Conservation (phyloP, 192 early-diverging fungal species). For the Coemansia sp. region DNA sequence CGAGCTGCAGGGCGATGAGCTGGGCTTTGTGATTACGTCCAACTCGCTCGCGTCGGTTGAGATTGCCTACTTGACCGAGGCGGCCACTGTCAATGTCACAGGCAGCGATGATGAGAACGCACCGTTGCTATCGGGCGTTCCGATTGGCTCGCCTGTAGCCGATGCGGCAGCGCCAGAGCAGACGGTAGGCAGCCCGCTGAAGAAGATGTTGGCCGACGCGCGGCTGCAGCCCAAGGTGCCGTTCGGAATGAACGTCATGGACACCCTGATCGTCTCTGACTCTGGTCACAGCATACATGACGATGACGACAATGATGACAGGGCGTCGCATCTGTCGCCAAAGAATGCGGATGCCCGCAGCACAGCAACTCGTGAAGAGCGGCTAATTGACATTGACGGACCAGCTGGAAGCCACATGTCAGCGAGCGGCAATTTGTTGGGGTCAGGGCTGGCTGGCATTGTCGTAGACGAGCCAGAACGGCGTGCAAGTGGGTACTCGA, state of each 20-base stretch:
- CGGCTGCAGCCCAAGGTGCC: constrained; percentile 34
- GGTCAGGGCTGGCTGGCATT: constrained; percentile 46
- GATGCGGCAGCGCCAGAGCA: not conserved
- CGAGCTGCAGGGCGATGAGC: constrained; percentile 61
- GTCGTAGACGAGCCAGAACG: constrained; percentile 14
- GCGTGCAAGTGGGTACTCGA: constrained; percentile 10
- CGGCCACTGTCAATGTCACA: constrained; percentile 13
- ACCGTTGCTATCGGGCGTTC: constrained; percentile 27
- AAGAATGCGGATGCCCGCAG: not conserved
- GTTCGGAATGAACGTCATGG: constrained; percentile 54
- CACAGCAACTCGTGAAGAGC: constrained; percentile 3
- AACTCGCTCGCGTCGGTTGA: constrained; percentile 47
- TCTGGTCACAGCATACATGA: constrained; percentile 19
- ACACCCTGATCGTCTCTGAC: constrained; percentile 43
- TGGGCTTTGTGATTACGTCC: constrained; percentile 60
- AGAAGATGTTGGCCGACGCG: constrained; percentile 28
- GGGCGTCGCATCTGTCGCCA: not conserved
- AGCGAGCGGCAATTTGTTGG: constrained; percentile 13
- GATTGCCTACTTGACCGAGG: constrained; percentile 45
- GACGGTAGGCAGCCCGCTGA: constrained; percentile 35
- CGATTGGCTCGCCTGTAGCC: not conserved
- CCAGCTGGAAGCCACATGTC: not conserved
- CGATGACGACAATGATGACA: constrained; percentile 6
- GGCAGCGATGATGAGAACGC: constrained; percentile 22
- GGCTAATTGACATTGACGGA: constrained; percentile 26